These are phyloP conservation scores for Cicer cuneatum DNA, from an alignment of 306 rosid genomes.

Conservation along the genomic window DNA sequence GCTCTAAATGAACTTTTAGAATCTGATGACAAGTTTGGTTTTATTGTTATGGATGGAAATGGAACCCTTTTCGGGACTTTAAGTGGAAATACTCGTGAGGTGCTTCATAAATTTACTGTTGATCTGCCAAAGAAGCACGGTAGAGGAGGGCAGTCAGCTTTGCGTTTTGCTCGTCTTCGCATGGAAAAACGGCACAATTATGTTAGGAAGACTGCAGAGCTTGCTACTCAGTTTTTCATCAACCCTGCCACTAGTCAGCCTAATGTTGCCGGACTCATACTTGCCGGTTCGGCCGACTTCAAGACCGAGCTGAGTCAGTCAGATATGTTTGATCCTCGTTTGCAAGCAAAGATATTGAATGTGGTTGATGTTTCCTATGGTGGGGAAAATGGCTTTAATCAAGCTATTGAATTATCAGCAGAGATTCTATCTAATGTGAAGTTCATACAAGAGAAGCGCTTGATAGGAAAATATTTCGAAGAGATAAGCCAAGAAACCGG, in stretches of 20 bases:
- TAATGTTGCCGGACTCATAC: conserved; percentile 83
- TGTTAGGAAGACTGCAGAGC: conserved; percentile 91
- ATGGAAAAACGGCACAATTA: conserved; percentile 93
- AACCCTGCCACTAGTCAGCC: conserved; percentile 93
- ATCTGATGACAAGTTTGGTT: conserved; percentile 92
- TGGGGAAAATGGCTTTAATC: conserved; percentile 90
- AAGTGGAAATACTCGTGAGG: conserved; percentile 90
- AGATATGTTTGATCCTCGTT: conserved; percentile 90
- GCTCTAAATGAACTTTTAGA: conserved; percentile 86
- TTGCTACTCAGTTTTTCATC: conserved; percentile 74
- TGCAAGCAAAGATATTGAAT: conserved; percentile 81
- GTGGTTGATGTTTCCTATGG: conserved; percentile 93
- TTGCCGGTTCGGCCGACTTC: conserved; percentile 95
- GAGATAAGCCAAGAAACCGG: conserved; percentile 96
- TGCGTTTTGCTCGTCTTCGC: conserved; percentile 89
- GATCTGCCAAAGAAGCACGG: conserved; percentile 92
- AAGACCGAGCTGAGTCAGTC: conserved; percentile 93
- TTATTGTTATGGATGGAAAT: conserved; percentile 90
- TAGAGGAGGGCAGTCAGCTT: conserved; percentile 95
- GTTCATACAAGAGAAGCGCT: conserved; percentile 83
- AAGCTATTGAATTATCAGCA: conserved; percentile 81
- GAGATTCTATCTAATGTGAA: conserved; percentile 84
- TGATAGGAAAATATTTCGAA: conserved; percentile 86
- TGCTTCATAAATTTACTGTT: conserved; percentile 83
- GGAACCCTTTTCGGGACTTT: conserved; percentile 90